Evolutionary conservation across 2,329 filamentous ascomycete genomes (phyloP), one percentile per base, ranked within the genome.

Genomic region (Exophiala viscosa): DNA sequence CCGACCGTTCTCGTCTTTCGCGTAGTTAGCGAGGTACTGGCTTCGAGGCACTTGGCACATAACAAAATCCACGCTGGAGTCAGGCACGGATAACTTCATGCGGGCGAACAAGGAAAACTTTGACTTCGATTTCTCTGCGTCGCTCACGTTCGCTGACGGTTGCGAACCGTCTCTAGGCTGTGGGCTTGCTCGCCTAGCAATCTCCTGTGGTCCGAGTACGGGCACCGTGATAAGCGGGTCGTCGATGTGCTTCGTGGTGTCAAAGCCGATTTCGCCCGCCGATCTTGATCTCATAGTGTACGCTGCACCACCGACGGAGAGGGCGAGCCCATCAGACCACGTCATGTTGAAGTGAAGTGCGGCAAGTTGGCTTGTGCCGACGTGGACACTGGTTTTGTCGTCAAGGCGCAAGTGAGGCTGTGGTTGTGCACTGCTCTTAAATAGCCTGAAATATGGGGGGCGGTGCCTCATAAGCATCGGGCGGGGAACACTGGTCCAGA

Each of bases 21-120:
- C 55, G 41, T 62, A 61, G 38, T 60, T 54, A 40, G 58, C 52
- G 5, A 59, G 47, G 38, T 61, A 61, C 28, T 61, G 51, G 15
- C 34, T 48, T 14, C 57, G 43, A 7, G 52, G 34, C n/a, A 60
- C 50, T 23, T 60, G 31, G 28, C 55, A 57, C 44, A 59, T 62
- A 14, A 41, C 45, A 18, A 61, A 49, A 7, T 51, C 45, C 8
- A 52, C 48, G 11, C 38, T 43, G 18, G 44, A 31, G 3, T 35
- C 17, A 14, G 47, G 50, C 13, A 6, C 43, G 23, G 23, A 28
- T 6, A 49, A 53, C 14, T 36, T 46, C 39, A 38, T 45, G 23
- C 47, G 50, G 45, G 48, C 48, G 44, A 59, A 43, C 13, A 18
- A 5, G 7, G 35, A 47, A 41, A 44, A 42, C 45, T 39, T 40